Percentiles rank a stretch among this genome's conserved stretches.
Evolutionary conservation across 257 asterid species (phyloP).

Genomic region (Forsythia viridissima): DNA sequence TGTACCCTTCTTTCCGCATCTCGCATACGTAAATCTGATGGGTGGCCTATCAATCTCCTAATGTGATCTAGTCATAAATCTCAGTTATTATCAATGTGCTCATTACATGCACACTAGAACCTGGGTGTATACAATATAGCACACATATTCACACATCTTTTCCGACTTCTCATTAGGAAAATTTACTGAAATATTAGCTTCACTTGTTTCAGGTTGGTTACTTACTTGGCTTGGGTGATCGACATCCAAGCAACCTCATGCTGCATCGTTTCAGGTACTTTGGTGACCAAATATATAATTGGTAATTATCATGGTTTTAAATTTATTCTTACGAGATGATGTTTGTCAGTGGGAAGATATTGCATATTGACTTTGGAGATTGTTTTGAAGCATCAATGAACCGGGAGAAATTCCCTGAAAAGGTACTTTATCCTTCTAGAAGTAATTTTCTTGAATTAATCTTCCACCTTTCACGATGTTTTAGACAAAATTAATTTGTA

Average conservation of each 20-base stretch:
- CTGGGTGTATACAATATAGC: not conserved
- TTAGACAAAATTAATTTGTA: constrained; percentile 1
- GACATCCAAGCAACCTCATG: constrained; percentile 99
- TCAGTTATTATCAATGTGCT: not conserved
- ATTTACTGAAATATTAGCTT: constrained; percentile 16
- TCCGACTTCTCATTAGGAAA: not conserved
- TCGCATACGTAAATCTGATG: not conserved
- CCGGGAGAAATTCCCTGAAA: constrained; percentile 97
- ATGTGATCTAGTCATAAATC: not conserved
- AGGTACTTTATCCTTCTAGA: constrained; percentile 42
- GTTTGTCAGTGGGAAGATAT: constrained; percentile 87
- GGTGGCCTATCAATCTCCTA: not conserved
- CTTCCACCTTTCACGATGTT: constrained; percentile 6
- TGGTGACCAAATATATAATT: not conserved
- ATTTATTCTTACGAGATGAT: constrained; percentile 21
- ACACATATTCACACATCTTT: not conserved
- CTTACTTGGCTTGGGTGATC: constrained; percentile 97
- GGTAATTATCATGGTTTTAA: constrained; percentile 14
- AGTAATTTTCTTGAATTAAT: not conserved
- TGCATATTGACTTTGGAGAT: constrained; percentile 99
- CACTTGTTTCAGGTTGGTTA: constrained; percentile 76
- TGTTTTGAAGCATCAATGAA: constrained; percentile 99
- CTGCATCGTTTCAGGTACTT: constrained; percentile 85
- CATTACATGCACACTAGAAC: not conserved
- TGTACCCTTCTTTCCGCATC: not conserved